Percentiles rank a stretch among this genome's conserved stretches.
Conservation (phyloP, 2,329 filamentous ascomycete genomes). For the Neocucurbitaria cava region DNA sequence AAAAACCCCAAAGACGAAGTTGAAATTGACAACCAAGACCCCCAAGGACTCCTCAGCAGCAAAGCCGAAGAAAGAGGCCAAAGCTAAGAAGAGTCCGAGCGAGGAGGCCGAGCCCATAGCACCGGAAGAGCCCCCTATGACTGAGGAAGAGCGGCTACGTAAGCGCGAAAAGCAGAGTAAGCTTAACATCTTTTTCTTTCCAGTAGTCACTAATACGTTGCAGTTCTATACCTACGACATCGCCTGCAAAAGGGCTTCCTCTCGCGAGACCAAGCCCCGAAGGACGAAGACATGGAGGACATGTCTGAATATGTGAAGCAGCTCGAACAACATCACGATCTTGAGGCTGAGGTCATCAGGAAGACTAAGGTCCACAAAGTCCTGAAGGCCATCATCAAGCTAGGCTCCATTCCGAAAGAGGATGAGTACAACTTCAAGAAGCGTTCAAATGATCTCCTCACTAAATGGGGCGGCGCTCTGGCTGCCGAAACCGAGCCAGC, state of each 20-base stretch:
- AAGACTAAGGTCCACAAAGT: constrained; percentile 99
- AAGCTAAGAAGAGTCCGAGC: constrained; percentile 58
- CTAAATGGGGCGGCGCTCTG: constrained; percentile 86
- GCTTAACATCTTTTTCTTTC: neutral
- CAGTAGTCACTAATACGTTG: constrained; percentile 4
- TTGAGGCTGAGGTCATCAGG: constrained; percentile 89
- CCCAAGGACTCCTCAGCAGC: constrained; percentile 46
- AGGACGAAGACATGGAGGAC: constrained; percentile 80
- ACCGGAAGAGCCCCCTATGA: constrained; percentile 60
- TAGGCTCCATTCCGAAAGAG: constrained; percentile 78
- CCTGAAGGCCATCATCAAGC: constrained; percentile 89
- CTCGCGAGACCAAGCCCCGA: constrained; percentile 81
- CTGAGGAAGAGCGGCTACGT: constrained; percentile 61
- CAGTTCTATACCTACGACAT: constrained; percentile 91
- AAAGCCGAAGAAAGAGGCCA: constrained; percentile 68
- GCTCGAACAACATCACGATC: constrained; percentile 79
- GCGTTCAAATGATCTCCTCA: constrained; percentile 79
- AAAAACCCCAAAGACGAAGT: constrained; percentile 60
- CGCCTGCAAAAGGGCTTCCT: constrained; percentile 94
- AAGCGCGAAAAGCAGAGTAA: constrained; percentile 66
- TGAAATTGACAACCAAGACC: constrained; percentile 55
- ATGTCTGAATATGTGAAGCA: constrained; percentile 82
- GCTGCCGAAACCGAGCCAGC: constrained; percentile 39
- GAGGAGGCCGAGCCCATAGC: constrained; percentile 65
- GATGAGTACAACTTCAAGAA: constrained; percentile 89